These are phyloP conservation scores for Aspergillus glaucus DNA, from an alignment of 2,329 filamentous ascomycete genomes.

Conservation along the genomic window DNA sequence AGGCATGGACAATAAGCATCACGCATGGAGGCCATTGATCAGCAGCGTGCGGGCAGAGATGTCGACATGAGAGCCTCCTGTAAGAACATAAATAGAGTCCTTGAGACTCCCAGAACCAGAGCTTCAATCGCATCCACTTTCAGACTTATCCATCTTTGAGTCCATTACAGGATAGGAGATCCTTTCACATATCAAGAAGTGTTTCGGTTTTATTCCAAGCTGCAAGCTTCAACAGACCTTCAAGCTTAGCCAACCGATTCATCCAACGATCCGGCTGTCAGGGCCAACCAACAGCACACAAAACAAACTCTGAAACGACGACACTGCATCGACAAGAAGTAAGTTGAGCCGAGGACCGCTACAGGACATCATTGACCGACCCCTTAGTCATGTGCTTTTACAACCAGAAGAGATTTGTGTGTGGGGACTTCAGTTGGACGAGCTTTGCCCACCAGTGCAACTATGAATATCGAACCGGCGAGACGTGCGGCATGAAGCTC, in stretches of 20 bases:
- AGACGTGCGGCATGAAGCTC: constrained; percentile 91
- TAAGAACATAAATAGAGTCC: constrained; percentile 37
- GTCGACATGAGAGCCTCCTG: constrained; percentile 20
- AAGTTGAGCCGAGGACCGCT: constrained; percentile 22
- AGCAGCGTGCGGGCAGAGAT: constrained; percentile 19
- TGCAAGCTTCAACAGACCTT: constrained; percentile 6
- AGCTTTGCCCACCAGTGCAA: constrained; percentile 88
- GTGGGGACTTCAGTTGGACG: constrained; percentile 92
- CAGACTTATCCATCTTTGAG: constrained; percentile 20
- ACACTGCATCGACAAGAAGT: constrained; percentile 24
- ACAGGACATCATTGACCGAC: constrained; percentile 23
- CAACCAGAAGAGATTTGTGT: constrained; percentile 77
- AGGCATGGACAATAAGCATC: constrained; percentile 29
- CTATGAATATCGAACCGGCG: constrained; percentile 90
- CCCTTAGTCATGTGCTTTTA: constrained; percentile 80
- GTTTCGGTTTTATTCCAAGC: constrained; percentile 18
- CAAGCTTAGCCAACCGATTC: constrained; percentile 30
- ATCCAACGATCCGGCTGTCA: constrained; percentile 18
- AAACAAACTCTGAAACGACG: constrained; percentile 28
- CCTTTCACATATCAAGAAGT: constrained; percentile 9
- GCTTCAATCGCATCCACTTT: constrained; percentile 25
- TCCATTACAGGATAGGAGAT: constrained; percentile 16
- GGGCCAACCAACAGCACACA: constrained; percentile 27
- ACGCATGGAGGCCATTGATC: constrained; percentile 27
- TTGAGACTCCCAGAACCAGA: constrained; percentile 16